A percentile compares a stretch with the other conserved stretches of the same genome.
These are phyloP conservation scores for Neocatenulostroma microsporum DNA, from an alignment of 2,329 filamentous ascomycete genomes.

Conservation along the genomic window DNA sequence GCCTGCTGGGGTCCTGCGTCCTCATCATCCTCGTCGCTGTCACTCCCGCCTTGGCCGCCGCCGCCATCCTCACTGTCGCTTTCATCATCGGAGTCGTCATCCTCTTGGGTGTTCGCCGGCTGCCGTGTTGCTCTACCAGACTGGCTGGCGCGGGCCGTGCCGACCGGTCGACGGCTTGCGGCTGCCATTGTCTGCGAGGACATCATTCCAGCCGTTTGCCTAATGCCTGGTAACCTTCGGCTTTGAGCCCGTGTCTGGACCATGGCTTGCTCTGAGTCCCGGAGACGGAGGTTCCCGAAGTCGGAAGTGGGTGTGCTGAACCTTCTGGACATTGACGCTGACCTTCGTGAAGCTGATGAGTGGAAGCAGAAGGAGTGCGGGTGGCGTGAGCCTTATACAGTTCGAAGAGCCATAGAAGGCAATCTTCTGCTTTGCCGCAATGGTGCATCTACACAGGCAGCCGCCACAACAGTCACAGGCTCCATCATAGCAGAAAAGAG, in stretches of 20 bases:
- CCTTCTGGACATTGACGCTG: constrained; percentile 4
- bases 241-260: background rate
- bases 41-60: background rate
- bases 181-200: background rate
- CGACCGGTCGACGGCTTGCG: background rate
- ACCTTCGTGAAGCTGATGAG: background rate
- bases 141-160: too few species aligned
- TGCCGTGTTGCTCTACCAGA: too few species aligned
- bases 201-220: background rate
- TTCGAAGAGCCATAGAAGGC: background rate
- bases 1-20: too few species aligned
- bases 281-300: constrained; percentile 2
- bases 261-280: constrained; percentile 1
- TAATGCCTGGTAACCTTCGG: background rate
- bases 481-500: background rate
- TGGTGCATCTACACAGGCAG: background rate
- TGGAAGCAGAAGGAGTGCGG: too few species aligned
- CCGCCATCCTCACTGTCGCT: background rate
- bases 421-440: constrained; percentile 1
- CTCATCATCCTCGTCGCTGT: background rate
- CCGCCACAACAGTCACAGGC: background rate
- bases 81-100: background rate
- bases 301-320: constrained; percentile 3
- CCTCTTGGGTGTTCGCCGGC: background rate
- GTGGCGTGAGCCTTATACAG: too few species aligned